Conservation (phyloP, 768 basidiomycete species). For the Antrodiella citrinella region DNA sequence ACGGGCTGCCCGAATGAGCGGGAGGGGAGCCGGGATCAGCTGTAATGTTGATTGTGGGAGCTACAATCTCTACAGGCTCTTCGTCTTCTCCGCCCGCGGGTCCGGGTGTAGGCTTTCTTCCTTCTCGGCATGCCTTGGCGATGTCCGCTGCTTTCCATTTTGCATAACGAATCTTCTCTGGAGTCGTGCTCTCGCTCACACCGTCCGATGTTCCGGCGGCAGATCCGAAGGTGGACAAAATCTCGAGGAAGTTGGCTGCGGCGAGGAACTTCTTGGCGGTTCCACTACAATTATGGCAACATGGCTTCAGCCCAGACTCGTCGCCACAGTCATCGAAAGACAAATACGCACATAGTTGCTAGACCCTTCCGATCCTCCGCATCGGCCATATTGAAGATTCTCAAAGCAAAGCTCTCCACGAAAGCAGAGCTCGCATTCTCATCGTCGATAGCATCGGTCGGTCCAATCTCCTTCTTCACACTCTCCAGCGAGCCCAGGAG, state of each 20-base stretch:
- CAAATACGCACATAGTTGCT: conserved; percentile 54
- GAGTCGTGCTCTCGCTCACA: conserved; percentile 40
- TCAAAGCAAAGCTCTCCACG: conserved; percentile 91
- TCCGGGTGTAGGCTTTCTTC: conserved; percentile 73
- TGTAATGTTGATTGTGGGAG: conserved; percentile 7
- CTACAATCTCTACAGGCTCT: conserved; percentile 13
- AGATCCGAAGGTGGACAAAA: conserved; percentile 59
- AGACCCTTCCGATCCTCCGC: conserved; percentile 79
- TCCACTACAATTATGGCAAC: conserved; percentile 36
- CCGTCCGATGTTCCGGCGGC: neutral
- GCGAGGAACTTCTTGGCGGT: conserved; percentile 95
- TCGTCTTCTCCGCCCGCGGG: conserved; percentile 44
- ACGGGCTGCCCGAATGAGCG: neutral
- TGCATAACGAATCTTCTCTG: conserved; percentile 85
- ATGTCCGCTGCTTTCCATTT: conserved; percentile 99
- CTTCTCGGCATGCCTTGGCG: conserved; percentile 91
- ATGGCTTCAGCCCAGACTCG: neutral
- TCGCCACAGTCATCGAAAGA: neutral
- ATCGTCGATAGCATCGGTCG: conserved; percentile 73
- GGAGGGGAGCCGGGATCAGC: neutral
- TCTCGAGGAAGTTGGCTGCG: conserved; percentile 89
- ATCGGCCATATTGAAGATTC: conserved; percentile 84
- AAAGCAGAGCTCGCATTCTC: conserved; percentile 82
- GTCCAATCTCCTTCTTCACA: conserved; percentile 68
- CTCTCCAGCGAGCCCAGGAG: conserved; percentile 74